Evolutionary conservation across 2,329 filamentous ascomycete species (phyloP).

Genomic region (Lasiodiplodia sp.): DNA sequence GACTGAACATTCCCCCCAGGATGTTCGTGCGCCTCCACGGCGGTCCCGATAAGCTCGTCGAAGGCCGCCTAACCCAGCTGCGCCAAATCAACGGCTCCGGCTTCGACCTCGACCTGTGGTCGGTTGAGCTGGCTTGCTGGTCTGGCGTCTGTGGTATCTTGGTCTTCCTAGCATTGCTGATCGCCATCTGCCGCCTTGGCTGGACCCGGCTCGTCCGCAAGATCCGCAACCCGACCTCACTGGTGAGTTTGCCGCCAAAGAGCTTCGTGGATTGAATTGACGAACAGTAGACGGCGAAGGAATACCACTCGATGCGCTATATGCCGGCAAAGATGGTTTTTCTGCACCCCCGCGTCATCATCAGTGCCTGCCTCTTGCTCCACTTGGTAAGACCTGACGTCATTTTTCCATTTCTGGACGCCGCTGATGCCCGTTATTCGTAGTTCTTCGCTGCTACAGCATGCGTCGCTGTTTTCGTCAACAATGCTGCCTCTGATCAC

Average conservation of each 20-base stretch:
- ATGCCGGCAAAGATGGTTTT: slow-evolving; percentile 12
- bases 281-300: neutral
- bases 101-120: slow-evolving; percentile 21
- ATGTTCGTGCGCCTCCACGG: neutral
- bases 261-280: neutral
- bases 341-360: slow-evolving; percentile 17
- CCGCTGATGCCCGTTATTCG: neutral
- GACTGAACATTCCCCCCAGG: neutral
- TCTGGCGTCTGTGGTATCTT: neutral
- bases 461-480: neutral
- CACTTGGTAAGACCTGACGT: neutral
- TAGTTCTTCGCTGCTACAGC: neutral
- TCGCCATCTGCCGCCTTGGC: neutral
- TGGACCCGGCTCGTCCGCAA: neutral
- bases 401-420: no score
- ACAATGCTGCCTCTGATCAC: neutral
- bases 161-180: neutral
- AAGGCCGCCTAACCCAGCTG: neutral
- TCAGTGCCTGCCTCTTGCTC: neutral
- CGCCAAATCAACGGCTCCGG: neutral
- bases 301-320: neutral
- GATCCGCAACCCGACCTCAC: neutral
- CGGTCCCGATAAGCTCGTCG: neutral
- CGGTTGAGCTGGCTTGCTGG: neutral
- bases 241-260: neutral